These are phyloP conservation scores for Zymoseptoria ardabiliae DNA, from an alignment of 2,329 filamentous ascomycete genomes.

Conservation along the genomic window DNA sequence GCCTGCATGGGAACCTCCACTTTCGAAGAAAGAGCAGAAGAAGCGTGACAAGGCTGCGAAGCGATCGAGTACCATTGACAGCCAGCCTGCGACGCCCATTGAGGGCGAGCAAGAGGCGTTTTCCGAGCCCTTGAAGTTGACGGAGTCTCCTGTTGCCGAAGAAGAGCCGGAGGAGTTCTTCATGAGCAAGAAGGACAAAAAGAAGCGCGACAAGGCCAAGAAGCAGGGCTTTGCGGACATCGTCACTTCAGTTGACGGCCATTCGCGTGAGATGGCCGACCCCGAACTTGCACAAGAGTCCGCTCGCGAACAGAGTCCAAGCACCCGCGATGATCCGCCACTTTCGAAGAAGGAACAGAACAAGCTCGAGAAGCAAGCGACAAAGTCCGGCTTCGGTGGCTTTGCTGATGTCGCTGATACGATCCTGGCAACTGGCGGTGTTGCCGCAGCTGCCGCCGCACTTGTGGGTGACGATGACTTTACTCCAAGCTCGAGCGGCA, in stretches of 20 bases:
- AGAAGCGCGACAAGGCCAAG: conserved; percentile 37
- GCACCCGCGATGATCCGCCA: conserved; percentile 2
- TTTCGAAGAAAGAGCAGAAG: conserved; percentile 24
- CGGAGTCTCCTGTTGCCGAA: conserved; percentile 1
- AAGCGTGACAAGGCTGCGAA: conserved; percentile 15
- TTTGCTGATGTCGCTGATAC: conserved; percentile 26
- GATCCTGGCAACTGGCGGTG: conserved; percentile 21
- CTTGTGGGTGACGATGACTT: conserved; percentile 18
- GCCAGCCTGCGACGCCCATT: conserved; percentile 6
- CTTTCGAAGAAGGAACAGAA: conserved; percentile 22
- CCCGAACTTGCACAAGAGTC: neutral
- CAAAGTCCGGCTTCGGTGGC: conserved; percentile 8
- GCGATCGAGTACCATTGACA: neutral
- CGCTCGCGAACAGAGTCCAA: conserved; percentile 2
- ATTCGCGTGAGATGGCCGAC: conserved; percentile 3
- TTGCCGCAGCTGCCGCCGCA: conserved; percentile 19
- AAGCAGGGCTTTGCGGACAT: conserved; percentile 17
- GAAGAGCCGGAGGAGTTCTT: conserved; percentile 25
- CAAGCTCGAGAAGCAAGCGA: conserved; percentile 17
- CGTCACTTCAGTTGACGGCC: conserved; percentile 2
- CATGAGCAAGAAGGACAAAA: conserved; percentile 31
- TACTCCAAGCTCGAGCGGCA: conserved; percentile 14
- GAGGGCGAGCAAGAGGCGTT: conserved; percentile 2
- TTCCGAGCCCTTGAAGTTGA: neutral
- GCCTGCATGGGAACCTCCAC: conserved; percentile 24